These are phyloP conservation scores for Xanthoconium purpureum DNA, from an alignment of 768 basidiomycete species.

Conservation along the genomic window DNA sequence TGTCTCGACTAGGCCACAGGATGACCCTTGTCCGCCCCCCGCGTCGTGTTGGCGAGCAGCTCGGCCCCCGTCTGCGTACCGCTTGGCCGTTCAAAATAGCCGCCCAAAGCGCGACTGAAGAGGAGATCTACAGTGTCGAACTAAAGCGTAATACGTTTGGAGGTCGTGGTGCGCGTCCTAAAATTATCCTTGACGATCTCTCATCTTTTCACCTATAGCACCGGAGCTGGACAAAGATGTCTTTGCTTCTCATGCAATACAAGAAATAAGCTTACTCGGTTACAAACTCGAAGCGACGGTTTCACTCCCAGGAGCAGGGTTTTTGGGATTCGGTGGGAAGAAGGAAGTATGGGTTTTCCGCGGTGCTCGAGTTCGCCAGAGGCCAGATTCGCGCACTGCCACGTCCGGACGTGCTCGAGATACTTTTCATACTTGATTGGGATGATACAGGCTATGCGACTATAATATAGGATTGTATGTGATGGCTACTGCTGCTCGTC, in stretches of 20 bases:
- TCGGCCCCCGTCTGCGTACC: conserved; percentile 38
- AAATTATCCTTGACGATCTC: not conserved
- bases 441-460: not conserved
- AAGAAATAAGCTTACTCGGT: conserved; percentile 52
- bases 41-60: conserved; percentile 34
- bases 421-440: not conserved
- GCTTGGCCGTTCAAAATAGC: conserved; percentile 43
- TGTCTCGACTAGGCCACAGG: conserved; percentile 59
- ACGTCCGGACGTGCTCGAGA: conserved; percentile 20
- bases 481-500: conserved; percentile 5
- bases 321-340: conserved; percentile 39
- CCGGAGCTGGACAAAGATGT: conserved; percentile 47
- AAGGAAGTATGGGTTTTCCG: conserved; percentile 69
- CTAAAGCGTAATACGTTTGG: conserved; percentile 43
- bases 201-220: conserved; percentile 25
- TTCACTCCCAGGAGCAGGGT: conserved; percentile 46
- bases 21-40: conserved; percentile 46
- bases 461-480: not conserved
- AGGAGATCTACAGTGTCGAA: conserved; percentile 53
- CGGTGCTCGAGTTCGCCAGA: conserved; percentile 33
- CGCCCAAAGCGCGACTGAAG: conserved; percentile 44
- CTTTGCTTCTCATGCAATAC: conserved; percentile 62
- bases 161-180: conserved; percentile 20
- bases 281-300: conserved; percentile 67
- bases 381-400: conserved; percentile 28